These are phyloP conservation scores for Herpetomonas tarakana DNA, from an alignment of 208 protist genomes.

Conservation along the genomic window DNA sequence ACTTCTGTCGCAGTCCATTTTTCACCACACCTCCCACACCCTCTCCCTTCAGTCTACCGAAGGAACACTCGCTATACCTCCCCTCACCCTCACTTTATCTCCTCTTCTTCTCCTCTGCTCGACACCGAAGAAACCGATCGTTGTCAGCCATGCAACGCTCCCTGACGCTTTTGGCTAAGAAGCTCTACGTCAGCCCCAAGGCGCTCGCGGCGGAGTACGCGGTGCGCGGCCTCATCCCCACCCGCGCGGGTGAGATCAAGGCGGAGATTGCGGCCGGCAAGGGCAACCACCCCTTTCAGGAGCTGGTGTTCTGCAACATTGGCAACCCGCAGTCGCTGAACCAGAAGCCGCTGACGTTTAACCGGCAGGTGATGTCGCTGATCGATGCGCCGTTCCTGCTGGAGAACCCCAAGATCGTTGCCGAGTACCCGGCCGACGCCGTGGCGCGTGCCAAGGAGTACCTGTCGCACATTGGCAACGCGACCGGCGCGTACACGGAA, in stretches of 20 bases:
- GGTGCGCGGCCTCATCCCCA: constrained; percentile 84
- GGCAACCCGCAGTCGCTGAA: constrained; percentile 97
- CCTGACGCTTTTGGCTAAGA: not conserved
- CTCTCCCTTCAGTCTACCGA: not conserved
- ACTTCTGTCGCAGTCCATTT: too few species aligned
- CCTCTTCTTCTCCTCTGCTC: constrained; percentile 3
- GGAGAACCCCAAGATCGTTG: constrained; percentile 37
- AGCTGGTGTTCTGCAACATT: constrained; percentile 99
- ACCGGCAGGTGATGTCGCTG: constrained; percentile 91
- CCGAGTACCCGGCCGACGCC: constrained; percentile 86
- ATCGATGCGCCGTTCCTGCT: constrained; percentile 73
- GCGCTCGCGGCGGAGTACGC: constrained; percentile 83
- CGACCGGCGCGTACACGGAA: constrained; percentile 96
- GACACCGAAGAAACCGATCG: not conserved
- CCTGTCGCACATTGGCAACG: constrained; percentile 43
- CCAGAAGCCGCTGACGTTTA: constrained; percentile 97
- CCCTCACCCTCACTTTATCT: constrained; percentile 1
- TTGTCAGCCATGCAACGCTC: not conserved
- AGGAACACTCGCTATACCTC: too few species aligned
- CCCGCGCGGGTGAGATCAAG: constrained; percentile 76
- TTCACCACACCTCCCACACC: too few species aligned
- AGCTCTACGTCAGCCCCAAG: constrained; percentile 49
- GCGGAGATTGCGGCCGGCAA: constrained; percentile 42
- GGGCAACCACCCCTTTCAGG: constrained; percentile 51
- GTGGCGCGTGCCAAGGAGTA: constrained; percentile 86